Percentiles rank a stretch among this genome's conserved stretches.
Evolutionary conservation across 805 yeast genomes (phyloP).

Genomic region (Nakazawaea peltata): DNA sequence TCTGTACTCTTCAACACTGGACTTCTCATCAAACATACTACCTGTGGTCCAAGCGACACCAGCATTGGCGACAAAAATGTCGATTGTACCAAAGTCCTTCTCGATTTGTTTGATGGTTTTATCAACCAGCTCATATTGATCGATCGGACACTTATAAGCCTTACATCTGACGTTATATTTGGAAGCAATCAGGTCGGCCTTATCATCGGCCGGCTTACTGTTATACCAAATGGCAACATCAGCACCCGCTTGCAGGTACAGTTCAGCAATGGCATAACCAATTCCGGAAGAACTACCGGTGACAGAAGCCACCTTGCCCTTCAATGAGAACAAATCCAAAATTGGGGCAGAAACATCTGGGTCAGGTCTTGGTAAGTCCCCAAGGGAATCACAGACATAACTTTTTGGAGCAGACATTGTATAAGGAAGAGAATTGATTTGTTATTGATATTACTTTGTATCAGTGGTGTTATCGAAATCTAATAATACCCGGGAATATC

Average conservation of each 20-base stretch:
- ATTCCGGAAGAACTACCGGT: constrained; percentile 86
- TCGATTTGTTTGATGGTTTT: constrained; percentile 40
- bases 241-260: constrained; percentile 83
- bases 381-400: constrained; percentile 13
- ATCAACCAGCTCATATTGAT: constrained; percentile 41
- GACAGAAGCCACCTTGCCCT: constrained; percentile 78
- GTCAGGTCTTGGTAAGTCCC: constrained; percentile 41
- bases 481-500: no score
- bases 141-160: constrained; percentile 58
- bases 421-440: no score
- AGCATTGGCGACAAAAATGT: constrained; percentile 83
- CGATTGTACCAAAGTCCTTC: constrained; percentile 71
- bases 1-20: constrained; percentile 56
- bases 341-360: constrained; percentile 48
- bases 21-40: constrained; percentile 35
- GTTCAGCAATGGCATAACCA: constrained; percentile 75
- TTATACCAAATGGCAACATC: constrained; percentile 68
- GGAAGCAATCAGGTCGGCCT: constrained; percentile 45
- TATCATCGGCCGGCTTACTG: constrained; percentile 53
- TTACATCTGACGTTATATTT: constrained; percentile 53
- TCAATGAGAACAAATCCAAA: constrained; percentile 60
- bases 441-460: no score
- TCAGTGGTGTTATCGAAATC: no score
- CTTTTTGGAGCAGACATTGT: constrained; percentile 18
- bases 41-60: constrained; percentile 81